These are phyloP conservation scores for Clarireedia monteithiana DNA, from an alignment of 2,329 filamentous ascomycete genomes.

Conservation along the genomic window DNA sequence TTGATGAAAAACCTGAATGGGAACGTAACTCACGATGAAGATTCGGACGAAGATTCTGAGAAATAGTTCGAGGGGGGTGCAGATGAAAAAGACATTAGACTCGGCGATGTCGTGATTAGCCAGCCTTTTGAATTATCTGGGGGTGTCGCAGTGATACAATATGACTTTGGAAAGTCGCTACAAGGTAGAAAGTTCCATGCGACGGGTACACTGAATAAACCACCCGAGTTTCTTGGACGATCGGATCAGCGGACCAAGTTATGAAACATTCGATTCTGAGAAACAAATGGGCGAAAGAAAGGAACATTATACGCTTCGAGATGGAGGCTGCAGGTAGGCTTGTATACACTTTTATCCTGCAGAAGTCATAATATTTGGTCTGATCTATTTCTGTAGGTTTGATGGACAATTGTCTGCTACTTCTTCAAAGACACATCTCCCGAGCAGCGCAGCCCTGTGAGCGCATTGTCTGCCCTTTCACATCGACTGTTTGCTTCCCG, in stretches of 20 bases:
- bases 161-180: constrained; percentile 20
- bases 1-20: constrained; percentile 10
- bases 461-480: constrained; percentile 2
- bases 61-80: neutral
- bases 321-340: constrained; percentile 10
- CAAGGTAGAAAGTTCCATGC: neutral
- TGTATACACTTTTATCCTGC: neutral
- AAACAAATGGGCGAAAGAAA: constrained; percentile 2
- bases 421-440: constrained; percentile 7
- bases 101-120: constrained; percentile 15
- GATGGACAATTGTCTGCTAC: constrained; percentile 11
- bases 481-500: constrained; percentile 6
- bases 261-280: constrained; percentile 5
- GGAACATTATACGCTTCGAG: constrained; percentile 8
- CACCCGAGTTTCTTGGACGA: neutral
- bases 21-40: neutral
- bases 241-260: constrained; percentile 8
- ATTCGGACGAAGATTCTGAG: neutral
- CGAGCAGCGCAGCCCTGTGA: constrained; percentile 1
- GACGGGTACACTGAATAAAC: constrained; percentile 1
- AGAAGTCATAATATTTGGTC: neutral
- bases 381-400: neutral
- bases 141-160: constrained; percentile 17
- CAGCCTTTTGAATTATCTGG: constrained; percentile 5
- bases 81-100: constrained; percentile 14